phyloP scores from a whole-genome alignment of 2,329 filamentous ascomycete genomes.

The Didymella arachidicola region DNA sequence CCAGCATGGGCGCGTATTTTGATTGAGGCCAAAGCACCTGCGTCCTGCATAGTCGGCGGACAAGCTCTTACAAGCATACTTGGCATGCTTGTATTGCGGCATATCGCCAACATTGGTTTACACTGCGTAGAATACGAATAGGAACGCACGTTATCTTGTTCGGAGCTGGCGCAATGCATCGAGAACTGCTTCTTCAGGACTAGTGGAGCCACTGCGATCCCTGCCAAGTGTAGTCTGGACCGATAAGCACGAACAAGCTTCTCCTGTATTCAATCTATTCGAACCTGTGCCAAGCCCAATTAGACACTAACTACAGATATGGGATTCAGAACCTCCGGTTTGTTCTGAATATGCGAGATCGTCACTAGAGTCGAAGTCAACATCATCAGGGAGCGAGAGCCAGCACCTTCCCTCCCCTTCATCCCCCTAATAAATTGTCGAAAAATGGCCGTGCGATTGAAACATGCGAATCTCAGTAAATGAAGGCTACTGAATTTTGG shows the following conservation, averaged over 20 bases:
- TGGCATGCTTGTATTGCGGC: constrained; percentile 5
- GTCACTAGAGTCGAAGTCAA: background rate
- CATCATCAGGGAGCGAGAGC: background rate
- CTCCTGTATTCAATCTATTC: constrained; percentile 8
- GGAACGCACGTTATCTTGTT: constrained; percentile 4
- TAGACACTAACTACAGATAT: background rate
- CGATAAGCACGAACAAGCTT: constrained; percentile 24
- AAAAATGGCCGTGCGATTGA: background rate
- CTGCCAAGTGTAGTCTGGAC: constrained; percentile 14
- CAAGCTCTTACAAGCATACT: constrained; percentile 23
- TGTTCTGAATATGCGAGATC: background rate
- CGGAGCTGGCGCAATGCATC: constrained; percentile 13
- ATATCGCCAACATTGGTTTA: background rate
- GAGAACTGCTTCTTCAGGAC: constrained; percentile 17
- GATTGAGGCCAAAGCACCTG: background rate
- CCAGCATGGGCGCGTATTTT: background rate
- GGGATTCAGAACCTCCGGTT: background rate
- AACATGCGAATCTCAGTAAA: no score
- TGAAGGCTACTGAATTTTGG: background rate
- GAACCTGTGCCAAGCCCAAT: background rate
- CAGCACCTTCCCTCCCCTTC: background rate
- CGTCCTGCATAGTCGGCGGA: constrained; percentile 5
- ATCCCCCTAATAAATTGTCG: background rate
- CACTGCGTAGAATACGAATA: background rate
- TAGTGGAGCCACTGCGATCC: constrained; percentile 5